A percentile compares a stretch with the other conserved stretches of the same genome.
Evolutionary conservation across 331 rosid species (phyloP).

Genomic region (Acacia concinna): DNA sequence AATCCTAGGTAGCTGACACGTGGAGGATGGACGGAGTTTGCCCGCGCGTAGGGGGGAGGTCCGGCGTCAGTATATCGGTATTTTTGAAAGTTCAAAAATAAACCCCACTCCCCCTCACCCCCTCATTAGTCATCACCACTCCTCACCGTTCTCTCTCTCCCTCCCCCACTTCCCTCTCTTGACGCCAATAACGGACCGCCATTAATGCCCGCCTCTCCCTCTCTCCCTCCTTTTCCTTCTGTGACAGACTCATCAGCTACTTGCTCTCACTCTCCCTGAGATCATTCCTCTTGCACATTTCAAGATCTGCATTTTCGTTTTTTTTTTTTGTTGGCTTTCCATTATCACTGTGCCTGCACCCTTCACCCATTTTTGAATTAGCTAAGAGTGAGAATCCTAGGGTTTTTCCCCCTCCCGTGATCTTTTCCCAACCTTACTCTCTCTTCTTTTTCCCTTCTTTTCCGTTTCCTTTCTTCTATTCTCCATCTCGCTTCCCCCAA

Average conservation of each 20-base stretch:
- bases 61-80: conserved; percentile 29
- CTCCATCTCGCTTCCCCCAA: conserved; percentile 25
- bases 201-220: conserved; percentile 35
- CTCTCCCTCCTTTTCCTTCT: not conserved
- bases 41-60: conserved; percentile 46
- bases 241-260: not conserved
- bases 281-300: not conserved
- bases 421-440: conserved; percentile 11
- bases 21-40: conserved; percentile 15
- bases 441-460: not conserved
- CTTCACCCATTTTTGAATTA: conserved; percentile 20
- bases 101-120: conserved; percentile 5
- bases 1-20: conserved; percentile 31
- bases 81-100: conserved; percentile 81
- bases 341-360: not conserved
- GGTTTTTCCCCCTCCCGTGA: conserved; percentile 25
- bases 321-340: not conserved
- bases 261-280: not conserved
- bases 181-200: conserved; percentile 39
- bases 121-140: conserved; percentile 15
- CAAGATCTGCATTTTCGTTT: conserved; percentile 18
- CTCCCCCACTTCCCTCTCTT: conserved; percentile 18
- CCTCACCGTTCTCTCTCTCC: not conserved
- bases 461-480: conserved; percentile 11
- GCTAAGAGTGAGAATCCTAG: conserved; percentile 8